A percentile compares a stretch with the other conserved stretches of the same genome.
phyloP scores from a whole-genome alignment of 495 filamentous ascomycete species.

The Apodospora peruviana region DNA sequence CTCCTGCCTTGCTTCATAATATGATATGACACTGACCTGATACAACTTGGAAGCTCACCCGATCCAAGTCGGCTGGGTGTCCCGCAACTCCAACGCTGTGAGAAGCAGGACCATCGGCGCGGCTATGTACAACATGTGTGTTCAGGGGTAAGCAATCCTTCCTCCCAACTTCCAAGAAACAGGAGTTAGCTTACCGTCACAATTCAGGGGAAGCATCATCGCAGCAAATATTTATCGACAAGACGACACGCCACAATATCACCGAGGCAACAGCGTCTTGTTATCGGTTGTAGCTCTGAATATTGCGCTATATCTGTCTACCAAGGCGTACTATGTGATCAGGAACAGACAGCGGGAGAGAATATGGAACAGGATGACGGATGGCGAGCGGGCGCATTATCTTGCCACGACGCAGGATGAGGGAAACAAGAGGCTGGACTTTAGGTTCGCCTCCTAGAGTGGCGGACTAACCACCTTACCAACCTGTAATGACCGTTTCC shows the following conservation, averaged over 20 bases:
- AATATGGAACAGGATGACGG: constrained; percentile 52
- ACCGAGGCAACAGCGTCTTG: constrained; percentile 59
- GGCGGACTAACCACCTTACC: no score
- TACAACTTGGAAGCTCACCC: constrained; percentile 24
- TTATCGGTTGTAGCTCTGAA: constrained; percentile 51
- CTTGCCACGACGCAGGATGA: constrained; percentile 57
- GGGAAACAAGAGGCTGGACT: constrained; percentile 68
- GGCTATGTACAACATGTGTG: constrained; percentile 69
- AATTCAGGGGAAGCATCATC: constrained; percentile 47
- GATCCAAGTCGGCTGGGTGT: constrained; percentile 41
- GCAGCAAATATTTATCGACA: constrained; percentile 49
- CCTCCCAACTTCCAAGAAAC: constrained; percentile 49
- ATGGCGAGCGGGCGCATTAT: constrained; percentile 58
- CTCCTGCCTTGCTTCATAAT: neutral
- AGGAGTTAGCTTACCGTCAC: constrained; percentile 5
- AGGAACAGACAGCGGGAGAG: constrained; percentile 43
- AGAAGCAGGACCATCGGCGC: constrained; percentile 59
- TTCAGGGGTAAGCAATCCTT: constrained; percentile 45
- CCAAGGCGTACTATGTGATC: constrained; percentile 59
- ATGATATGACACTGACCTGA: neutral
- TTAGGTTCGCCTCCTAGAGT: constrained; percentile 47
- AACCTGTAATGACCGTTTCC: no score
- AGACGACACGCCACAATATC: constrained; percentile 65
- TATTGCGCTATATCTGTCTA: constrained; percentile 47
- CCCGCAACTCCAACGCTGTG: constrained; percentile 36